Evolutionary conservation across 495 filamentous ascomycete genomes (phyloP).

Genomic region (Lasiosphaeria ovina): DNA sequence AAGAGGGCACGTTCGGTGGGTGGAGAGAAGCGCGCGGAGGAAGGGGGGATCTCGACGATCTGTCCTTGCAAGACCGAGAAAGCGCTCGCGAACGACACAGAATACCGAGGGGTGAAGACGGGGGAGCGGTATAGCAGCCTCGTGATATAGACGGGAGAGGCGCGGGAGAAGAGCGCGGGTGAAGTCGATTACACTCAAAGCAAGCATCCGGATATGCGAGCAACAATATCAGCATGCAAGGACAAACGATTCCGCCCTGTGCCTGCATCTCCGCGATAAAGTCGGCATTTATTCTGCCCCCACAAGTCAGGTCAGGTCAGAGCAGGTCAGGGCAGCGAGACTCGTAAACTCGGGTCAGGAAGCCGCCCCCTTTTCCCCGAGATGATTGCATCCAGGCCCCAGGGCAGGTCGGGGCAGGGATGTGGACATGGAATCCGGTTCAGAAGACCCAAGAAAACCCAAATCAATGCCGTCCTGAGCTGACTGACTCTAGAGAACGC

Average conservation of each 20-base stretch:
- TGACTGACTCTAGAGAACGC: background rate
- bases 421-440: background rate
- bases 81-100: background rate
- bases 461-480: background rate
- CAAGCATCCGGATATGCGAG: conserved; percentile 16
- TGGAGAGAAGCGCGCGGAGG: background rate
- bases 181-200: conserved; percentile 5
- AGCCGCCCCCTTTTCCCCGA: background rate
- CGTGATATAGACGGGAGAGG: conserved; percentile 16
- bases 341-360: no score
- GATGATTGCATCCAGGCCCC: background rate
- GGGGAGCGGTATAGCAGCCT: conserved; percentile 5
- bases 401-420: background rate
- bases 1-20: background rate
- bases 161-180: conserved; percentile 11
- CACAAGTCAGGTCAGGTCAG: background rate
- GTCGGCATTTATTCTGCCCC: conserved; percentile 8
- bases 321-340: background rate
- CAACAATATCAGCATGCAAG: conserved; percentile 17
- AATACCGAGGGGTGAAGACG: conserved; percentile 2
- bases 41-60: background rate
- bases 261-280: conserved; percentile 17
- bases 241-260: conserved; percentile 4
- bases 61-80: conserved; percentile 2
- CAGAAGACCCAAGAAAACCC: background rate